phyloP scores from a whole-genome alignment of 2,329 filamentous ascomycete genomes.

The Pseudogymnoascus verrucosus region DNA sequence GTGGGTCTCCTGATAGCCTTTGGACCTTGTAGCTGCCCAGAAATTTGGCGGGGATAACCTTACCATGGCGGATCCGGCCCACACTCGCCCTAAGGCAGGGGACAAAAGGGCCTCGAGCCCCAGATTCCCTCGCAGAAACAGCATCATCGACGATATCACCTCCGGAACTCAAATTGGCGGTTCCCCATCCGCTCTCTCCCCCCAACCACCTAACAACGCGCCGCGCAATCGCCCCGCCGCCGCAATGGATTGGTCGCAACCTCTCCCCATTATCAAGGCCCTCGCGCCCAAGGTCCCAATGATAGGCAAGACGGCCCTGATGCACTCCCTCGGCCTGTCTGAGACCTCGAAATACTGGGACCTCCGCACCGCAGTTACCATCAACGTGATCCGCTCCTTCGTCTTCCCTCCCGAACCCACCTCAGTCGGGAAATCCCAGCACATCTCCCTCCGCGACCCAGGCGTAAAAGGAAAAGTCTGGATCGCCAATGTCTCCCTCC shows the following conservation, averaged over 20 bases:
- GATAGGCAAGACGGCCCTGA: constrained; percentile 51
- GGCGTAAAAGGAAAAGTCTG: constrained; percentile 73
- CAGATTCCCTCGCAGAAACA: neutral
- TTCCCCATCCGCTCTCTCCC: neutral
- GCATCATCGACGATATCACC: neutral
- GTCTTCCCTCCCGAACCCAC: constrained; percentile 31
- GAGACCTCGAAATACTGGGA: constrained; percentile 70
- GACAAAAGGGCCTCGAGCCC: neutral
- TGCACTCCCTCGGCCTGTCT: constrained; percentile 60
- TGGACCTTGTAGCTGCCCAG: neutral
- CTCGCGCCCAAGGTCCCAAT: constrained; percentile 49
- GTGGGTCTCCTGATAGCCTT: neutral
- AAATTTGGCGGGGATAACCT: neutral
- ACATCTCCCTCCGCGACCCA: constrained; percentile 50
- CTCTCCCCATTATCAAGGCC: constrained; percentile 20
- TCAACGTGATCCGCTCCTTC: constrained; percentile 64
- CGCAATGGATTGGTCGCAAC: constrained; percentile 12
- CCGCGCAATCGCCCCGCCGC: neutral
- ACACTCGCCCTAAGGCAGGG: neutral
- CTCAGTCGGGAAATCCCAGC: constrained; percentile 55
- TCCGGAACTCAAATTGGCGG: neutral
- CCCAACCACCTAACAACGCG: neutral
- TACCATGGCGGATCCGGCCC: neutral
- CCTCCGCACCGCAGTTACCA: constrained; percentile 62
- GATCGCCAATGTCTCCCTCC: constrained; percentile 64